Base-by-base conservation (phyloP, 305 asterid species). In the Andrographis paniculata region DNA sequence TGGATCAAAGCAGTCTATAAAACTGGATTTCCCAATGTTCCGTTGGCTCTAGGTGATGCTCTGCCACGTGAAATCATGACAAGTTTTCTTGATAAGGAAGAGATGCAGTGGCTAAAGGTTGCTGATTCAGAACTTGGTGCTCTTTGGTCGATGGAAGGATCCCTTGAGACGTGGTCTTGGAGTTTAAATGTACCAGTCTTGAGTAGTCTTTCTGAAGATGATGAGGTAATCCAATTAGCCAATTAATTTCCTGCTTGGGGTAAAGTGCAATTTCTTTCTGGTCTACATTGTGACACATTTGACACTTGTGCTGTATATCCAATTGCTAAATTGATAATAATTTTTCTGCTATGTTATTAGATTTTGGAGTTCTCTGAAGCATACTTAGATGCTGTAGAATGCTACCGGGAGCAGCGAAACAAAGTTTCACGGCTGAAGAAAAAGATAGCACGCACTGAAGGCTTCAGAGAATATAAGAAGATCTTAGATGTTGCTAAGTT, bases 151-250 rank as follows among this genome's bases (percentile, higher is more conserved):
- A 84, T 72, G 94, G 99, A 84, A 57, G 99, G 99, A 69, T 87
- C 96, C 50, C 86, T 87, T 14, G 99, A 92, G 72, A 92, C 96
- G n/a, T 92, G 99, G 99, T 87, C 99, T 59, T 92, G 99, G 99
- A 92, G 99, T 73, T 72, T 92, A 68, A 92, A 92, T 48, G 99
- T 92, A 62, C 99, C 96, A 52, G 93, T 92, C 38, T 65, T 79
- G 61, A 92, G 93, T 71, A 92, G 94, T 74, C 92, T 92, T 64
- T 81, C 96, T 45, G 84, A 73, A 63, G 94, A 87, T 22, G 93
- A 87, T 69, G 95, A 84, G 99, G 99, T 92, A 71, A 68, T 60
- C 50, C 20, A 28, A 47, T 22, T 50, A 62, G 45, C 44, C 58
- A 41, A 49, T 17, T 12, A 49, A 14, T 39, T 41, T 28, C 48